phyloP scores from a whole-genome alignment of 2,329 filamentous ascomycete species.

The Colletotrichum navitas region DNA sequence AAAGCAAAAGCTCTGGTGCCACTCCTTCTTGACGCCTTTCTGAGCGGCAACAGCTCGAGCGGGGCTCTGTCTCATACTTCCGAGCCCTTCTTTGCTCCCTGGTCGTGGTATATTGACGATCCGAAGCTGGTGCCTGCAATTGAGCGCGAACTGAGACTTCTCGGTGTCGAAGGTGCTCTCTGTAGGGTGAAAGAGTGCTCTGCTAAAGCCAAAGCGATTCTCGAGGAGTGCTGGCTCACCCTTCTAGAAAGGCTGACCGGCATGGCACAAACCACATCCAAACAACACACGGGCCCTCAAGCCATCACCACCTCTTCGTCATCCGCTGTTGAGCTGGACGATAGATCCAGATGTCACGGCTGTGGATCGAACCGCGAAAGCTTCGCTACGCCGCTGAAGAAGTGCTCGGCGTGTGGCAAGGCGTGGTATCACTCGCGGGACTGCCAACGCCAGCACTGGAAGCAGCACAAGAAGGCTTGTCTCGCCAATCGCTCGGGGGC shows the following conservation, averaged over 20 bases:
- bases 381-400: not conserved
- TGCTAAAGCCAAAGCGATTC: not conserved
- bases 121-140: not conserved
- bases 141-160: not conserved
- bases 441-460: slow-evolving; percentile 18
- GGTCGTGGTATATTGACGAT: slow-evolving; percentile 7
- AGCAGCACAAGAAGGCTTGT: slow-evolving; percentile 10
- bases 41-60: not conserved
- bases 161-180: not conserved
- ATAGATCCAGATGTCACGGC: slow-evolving; percentile 7
- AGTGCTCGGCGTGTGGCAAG: slow-evolving; percentile 7
- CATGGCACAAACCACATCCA: not conserved
- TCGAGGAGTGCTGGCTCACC: not conserved
- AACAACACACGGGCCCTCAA: not conserved
- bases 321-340: not conserved
- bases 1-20: not conserved
- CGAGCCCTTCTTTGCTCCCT: not conserved
- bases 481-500: slow-evolving; percentile 2
- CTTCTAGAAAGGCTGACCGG: not conserved
- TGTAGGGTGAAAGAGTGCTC: not conserved
- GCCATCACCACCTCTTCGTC: not conserved
- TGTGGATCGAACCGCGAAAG: not conserved
- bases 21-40: not conserved
- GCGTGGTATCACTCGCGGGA: slow-evolving; percentile 26
- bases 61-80: not conserved